Conservation (phyloP, 2,329 filamentous ascomycete genomes). For the Ophiosphaerella herpotricha region DNA sequence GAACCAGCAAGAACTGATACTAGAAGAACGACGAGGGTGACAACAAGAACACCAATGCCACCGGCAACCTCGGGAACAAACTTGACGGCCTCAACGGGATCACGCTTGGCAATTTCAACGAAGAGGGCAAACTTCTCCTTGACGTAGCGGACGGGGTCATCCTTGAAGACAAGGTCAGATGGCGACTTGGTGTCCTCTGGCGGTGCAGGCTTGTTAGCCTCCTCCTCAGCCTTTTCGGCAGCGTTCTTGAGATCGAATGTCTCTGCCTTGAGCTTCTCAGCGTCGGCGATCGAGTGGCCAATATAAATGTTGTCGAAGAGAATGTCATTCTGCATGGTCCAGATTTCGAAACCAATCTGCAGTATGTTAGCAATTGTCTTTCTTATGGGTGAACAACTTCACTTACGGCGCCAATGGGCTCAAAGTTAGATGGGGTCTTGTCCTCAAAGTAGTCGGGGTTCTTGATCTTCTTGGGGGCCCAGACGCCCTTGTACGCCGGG, state of each 20-base stretch:
- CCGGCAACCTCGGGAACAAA: slow-evolving; percentile 91
- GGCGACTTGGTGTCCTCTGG: slow-evolving; percentile 69
- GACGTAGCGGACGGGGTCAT: slow-evolving; percentile 85
- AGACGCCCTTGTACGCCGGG: slow-evolving; percentile 95
- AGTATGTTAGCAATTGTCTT: slow-evolving; percentile 12
- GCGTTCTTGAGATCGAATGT: slow-evolving; percentile 88
- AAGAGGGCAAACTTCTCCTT: slow-evolving; percentile 95
- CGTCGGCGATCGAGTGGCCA: slow-evolving; percentile 93
- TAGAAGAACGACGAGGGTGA: slow-evolving; percentile 72
- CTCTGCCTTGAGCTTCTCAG: slow-evolving; percentile 84
- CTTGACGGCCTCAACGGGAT: slow-evolving; percentile 83
- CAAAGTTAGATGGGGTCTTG: slow-evolving; percentile 94
- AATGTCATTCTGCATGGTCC: slow-evolving; percentile 99
- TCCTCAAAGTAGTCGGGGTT: slow-evolving; percentile 98
- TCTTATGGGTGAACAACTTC: slow-evolving; percentile 2
- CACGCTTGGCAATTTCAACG: slow-evolving; percentile 78
- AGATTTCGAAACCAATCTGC: slow-evolving; percentile 97
- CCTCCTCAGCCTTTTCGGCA: slow-evolving; percentile 79
- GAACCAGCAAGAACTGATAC: slow-evolving; percentile 70
- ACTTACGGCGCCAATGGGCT: slow-evolving; percentile 96
- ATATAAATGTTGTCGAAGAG: slow-evolving; percentile 99
- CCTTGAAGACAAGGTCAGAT: slow-evolving; percentile 81
- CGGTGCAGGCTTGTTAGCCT: slow-evolving; percentile 78
- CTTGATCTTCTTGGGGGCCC: slow-evolving; percentile 93
- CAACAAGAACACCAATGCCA: slow-evolving; percentile 71